Evolutionary conservation across 2,329 filamentous ascomycete genomes (phyloP).

Genomic region (Paraphoma chrysanthemicola): DNA sequence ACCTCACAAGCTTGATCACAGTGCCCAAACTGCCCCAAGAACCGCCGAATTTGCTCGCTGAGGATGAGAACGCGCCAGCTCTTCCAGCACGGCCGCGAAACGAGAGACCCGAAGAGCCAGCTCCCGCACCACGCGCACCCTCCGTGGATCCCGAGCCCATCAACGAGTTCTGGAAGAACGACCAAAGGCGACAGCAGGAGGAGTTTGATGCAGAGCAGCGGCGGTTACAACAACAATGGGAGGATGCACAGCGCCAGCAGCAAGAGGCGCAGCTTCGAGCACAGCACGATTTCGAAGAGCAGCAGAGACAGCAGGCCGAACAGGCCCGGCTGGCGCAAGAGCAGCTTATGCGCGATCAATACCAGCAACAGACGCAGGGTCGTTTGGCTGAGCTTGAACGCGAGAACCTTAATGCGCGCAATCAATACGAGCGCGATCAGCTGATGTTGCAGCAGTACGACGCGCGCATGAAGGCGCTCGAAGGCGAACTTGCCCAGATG

Average conservation of each 20-base stretch:
- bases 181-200: slow-evolving; percentile 87
- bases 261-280: slow-evolving; percentile 83
- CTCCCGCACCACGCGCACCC: slow-evolving; percentile 71
- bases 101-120: slow-evolving; percentile 69
- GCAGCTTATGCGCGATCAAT: slow-evolving; percentile 85
- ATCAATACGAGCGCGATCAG: slow-evolving; percentile 97
- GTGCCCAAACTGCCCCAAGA: slow-evolving; percentile 96
- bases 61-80: slow-evolving; percentile 80
- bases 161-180: slow-evolving; percentile 96
- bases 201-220: slow-evolving; percentile 95
- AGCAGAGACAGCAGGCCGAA: slow-evolving; percentile 85
- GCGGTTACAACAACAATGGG: slow-evolving; percentile 84
- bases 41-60: slow-evolving; percentile 84
- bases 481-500: slow-evolving; percentile 83
- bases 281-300: slow-evolving; percentile 94
- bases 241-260: slow-evolving; percentile 80
- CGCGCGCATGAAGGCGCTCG: slow-evolving; percentile 86
- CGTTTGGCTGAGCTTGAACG: slow-evolving; percentile 94
- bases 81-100: slow-evolving; percentile 76
- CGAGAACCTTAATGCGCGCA: slow-evolving; percentile 91
- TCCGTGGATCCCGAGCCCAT: slow-evolving; percentile 90
- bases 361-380: slow-evolving; percentile 91
- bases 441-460: slow-evolving; percentile 97
- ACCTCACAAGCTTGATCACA: slow-evolving; percentile 93
- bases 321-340: slow-evolving; percentile 92